phyloP scores from a whole-genome alignment of 371 early-diverging fungal genomes.

The Mortierella sp. region DNA sequence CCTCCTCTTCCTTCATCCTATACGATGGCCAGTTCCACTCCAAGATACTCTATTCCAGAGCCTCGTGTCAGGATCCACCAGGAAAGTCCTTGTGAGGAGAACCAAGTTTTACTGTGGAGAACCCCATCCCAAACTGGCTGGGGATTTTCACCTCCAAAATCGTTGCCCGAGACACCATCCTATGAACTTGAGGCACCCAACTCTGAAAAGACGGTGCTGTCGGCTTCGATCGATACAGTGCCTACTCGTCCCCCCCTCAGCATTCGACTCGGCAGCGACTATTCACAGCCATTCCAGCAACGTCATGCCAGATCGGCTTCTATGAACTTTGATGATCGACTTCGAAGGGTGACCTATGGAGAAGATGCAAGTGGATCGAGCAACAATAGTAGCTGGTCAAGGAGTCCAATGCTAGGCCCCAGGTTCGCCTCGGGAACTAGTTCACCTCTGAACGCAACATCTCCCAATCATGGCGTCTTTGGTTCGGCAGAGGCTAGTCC shows the following conservation, averaged over 20 bases:
- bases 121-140: slow-evolving; percentile 52
- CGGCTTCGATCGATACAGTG: slow-evolving; percentile 6
- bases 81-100: slow-evolving; percentile 23
- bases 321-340: slow-evolving; percentile 46
- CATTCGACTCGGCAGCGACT: slow-evolving; percentile 10
- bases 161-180: slow-evolving; percentile 3
- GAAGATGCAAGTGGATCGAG: slow-evolving; percentile 28
- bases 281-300: slow-evolving; percentile 26
- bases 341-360: slow-evolving; percentile 16
- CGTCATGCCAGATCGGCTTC: slow-evolving; percentile 40
- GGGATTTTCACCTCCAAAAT: slow-evolving; percentile 52
- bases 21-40: not conserved
- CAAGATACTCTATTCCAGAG: slow-evolving; percentile 3
- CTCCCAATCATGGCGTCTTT: slow-evolving; percentile 12
- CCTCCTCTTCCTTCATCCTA: not conserved
- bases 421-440: slow-evolving; percentile 33
- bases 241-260: slow-evolving; percentile 17
- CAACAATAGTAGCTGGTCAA: slow-evolving; percentile 42
- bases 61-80: slow-evolving; percentile 13
- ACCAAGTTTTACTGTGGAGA: slow-evolving; percentile 33
- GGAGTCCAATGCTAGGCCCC: slow-evolving; percentile 33
- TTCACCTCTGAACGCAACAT: slow-evolving; percentile 23
- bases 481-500: slow-evolving; percentile 9
- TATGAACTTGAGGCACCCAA: slow-evolving; percentile 13
- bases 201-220: slow-evolving; percentile 1